A percentile compares a stretch with the other conserved stretches of the same genome.
These are phyloP conservation scores for Salix suchowensis DNA, from an alignment of 345 rosid genomes.

Conservation along the genomic window DNA sequence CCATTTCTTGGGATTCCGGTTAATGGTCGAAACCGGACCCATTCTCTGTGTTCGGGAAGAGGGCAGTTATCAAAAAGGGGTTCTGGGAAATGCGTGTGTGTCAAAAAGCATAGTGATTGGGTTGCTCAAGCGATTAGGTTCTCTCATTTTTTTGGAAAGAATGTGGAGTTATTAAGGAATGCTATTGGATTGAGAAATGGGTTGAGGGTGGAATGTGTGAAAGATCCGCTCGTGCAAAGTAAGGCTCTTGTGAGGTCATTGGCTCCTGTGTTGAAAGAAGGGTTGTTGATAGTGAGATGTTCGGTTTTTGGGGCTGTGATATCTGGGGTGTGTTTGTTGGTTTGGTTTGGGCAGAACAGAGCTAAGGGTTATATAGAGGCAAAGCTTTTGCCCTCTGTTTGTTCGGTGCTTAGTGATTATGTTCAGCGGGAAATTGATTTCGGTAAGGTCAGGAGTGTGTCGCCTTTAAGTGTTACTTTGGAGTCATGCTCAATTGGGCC, in stretches of 20 bases:
- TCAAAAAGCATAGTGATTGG: slow-evolving; percentile 61
- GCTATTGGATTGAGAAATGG: slow-evolving; percentile 59
- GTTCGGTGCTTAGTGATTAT: slow-evolving; percentile 66
- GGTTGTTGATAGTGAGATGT: slow-evolving; percentile 74
- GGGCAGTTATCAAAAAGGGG: slow-evolving; percentile 28
- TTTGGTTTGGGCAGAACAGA: slow-evolving; percentile 82
- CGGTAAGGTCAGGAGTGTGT: slow-evolving; percentile 78
- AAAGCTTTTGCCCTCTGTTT: slow-evolving; percentile 82
- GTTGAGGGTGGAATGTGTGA: slow-evolving; percentile 47
- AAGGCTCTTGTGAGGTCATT: slow-evolving; percentile 58
- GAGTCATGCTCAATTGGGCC: slow-evolving; percentile 82
- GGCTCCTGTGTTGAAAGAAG: slow-evolving; percentile 66
- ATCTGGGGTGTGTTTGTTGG: slow-evolving; percentile 80
- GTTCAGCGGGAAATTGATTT: slow-evolving; percentile 77
- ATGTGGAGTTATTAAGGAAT: slow-evolving; percentile 57
- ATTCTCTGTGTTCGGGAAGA: slow-evolving; percentile 23
- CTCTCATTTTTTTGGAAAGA: slow-evolving; percentile 62
- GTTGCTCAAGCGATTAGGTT: slow-evolving; percentile 48
- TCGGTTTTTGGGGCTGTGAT: slow-evolving; percentile 62
- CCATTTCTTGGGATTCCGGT: slow-evolving; percentile 54
- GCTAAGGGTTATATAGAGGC: slow-evolving; percentile 65
- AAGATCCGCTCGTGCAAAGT: slow-evolving; percentile 58
- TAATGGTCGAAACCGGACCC: slow-evolving; percentile 23
- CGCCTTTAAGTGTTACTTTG: slow-evolving; percentile 75
- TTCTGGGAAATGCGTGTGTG: slow-evolving; percentile 33